These are phyloP conservation scores for Plenodomus lindquistii DNA, from an alignment of 2,329 filamentous ascomycete genomes.

Conservation along the genomic window DNA sequence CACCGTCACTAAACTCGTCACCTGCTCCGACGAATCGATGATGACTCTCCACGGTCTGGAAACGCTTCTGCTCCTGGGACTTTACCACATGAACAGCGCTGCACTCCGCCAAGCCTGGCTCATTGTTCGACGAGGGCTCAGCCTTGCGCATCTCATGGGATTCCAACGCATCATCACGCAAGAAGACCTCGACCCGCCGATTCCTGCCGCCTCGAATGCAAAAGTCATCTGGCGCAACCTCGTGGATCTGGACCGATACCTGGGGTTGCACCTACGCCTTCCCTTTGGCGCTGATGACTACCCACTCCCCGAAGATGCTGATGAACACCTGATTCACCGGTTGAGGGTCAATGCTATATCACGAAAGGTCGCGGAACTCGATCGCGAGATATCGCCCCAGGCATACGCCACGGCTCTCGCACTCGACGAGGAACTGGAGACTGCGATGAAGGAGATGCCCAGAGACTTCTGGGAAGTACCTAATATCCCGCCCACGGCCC, in stretches of 20 bases:
- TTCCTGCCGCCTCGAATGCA: constrained; percentile 32
- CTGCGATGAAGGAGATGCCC: constrained; percentile 31
- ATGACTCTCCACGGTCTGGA: constrained; percentile 43
- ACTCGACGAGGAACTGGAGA: constrained; percentile 39
- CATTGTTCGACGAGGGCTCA: constrained; percentile 37
- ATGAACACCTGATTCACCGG: constrained; percentile 26
- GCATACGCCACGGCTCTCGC: constrained; percentile 37
- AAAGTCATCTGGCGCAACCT: constrained; percentile 35
- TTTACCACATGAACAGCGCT: constrained; percentile 35
- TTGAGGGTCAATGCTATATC: constrained; percentile 27
- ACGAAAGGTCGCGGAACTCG: constrained; percentile 33
- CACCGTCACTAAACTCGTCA: constrained; percentile 35
- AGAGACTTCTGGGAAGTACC: constrained; percentile 44
- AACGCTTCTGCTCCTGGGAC: constrained; percentile 34
- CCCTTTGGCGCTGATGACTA: constrained; percentile 42
- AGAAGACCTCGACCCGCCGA: constrained; percentile 19
- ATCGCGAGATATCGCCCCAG: constrained; percentile 35
- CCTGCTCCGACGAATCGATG: constrained; percentile 39
- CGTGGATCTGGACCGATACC: constrained; percentile 37
- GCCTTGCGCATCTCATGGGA: constrained; percentile 42
- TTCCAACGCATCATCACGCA: constrained; percentile 40
- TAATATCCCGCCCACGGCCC: constrained; percentile 39
- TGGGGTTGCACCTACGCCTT: constrained; percentile 41
- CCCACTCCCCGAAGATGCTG: constrained; percentile 22
- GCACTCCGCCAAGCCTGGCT: constrained; percentile 42